These are phyloP conservation scores for Rhamnella rubrinervis DNA, from an alignment of 331 rosid genomes.

Conservation along the genomic window DNA sequence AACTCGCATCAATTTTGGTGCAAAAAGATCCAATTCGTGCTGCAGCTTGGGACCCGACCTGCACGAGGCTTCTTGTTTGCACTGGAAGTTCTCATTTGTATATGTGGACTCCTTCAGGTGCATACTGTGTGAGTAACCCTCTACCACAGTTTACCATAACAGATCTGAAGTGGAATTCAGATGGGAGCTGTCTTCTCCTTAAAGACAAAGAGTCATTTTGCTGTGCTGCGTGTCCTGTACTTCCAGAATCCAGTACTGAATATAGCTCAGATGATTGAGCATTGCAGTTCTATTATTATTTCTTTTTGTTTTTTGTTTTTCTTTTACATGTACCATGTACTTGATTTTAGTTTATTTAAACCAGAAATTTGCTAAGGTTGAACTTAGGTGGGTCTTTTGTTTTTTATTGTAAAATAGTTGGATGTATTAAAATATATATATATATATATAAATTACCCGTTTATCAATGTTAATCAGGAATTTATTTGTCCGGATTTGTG, in stretches of 20 bases:
- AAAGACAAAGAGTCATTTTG: conserved; percentile 94
- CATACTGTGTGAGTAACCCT: conserved; percentile 78
- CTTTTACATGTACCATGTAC: too few relatives aligned
- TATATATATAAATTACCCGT: too few relatives aligned
- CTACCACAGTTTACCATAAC: conserved; percentile 55
- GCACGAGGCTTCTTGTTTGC: conserved; percentile 75
- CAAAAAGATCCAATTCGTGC: conserved; percentile 86
- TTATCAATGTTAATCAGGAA: too few relatives aligned
- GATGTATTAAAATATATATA: too few relatives aligned
- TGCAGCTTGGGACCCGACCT: conserved; percentile 91
- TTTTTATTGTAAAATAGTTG: too few relatives aligned
- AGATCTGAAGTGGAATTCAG: conserved; percentile 92
- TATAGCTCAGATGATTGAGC: conserved; percentile 83
- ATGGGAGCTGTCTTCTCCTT: conserved; percentile 89
- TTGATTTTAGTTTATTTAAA: too few relatives aligned
- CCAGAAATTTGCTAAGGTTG: too few relatives aligned
- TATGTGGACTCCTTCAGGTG: conserved; percentile 96
- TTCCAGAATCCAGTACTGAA: conserved; percentile 69
- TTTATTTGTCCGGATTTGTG: too few relatives aligned
- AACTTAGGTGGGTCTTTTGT: too few relatives aligned
- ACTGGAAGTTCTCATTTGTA: conserved; percentile 86
- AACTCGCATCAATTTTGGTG: conserved; percentile 76
- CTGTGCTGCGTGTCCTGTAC: conserved; percentile 71
- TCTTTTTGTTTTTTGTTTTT: too few relatives aligned
- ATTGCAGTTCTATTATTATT: too few relatives aligned